Conservation (phyloP, 2,329 filamentous ascomycete species). For the Colletotrichum sp. region DNA sequence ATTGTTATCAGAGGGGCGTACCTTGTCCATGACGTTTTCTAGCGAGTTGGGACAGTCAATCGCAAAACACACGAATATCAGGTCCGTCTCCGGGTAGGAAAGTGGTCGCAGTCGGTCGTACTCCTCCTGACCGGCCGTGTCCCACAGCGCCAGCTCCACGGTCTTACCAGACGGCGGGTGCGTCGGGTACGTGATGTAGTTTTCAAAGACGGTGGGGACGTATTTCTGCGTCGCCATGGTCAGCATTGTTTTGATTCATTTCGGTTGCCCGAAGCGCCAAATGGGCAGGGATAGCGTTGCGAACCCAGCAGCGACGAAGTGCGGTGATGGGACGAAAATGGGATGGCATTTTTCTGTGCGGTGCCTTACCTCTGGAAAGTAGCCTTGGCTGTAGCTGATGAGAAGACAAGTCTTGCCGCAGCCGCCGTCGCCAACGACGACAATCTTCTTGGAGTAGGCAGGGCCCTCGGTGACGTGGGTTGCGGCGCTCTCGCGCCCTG, state of each 20-base stretch:
- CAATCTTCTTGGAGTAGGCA: conserved; percentile 97
- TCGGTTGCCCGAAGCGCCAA: neutral
- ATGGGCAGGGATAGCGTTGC: neutral
- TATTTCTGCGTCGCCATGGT: conserved; percentile 78
- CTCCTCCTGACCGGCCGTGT: conserved; percentile 97
- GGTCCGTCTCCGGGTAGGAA: conserved; percentile 96
- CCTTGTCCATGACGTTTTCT: conserved; percentile 99
- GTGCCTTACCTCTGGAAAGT: conserved; percentile 88
- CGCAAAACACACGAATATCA: conserved; percentile 98
- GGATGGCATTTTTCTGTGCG: neutral
- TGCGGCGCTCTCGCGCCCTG: conserved; percentile 76
- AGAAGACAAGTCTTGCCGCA: conserved; percentile 98
- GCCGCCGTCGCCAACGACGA: conserved; percentile 96
- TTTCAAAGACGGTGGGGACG: conserved; percentile 98
- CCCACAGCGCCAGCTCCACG: conserved; percentile 96
- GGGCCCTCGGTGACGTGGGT: conserved; percentile 91
- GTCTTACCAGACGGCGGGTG: conserved; percentile 90
- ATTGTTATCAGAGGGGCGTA: conserved; percentile 40
- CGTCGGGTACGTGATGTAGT: conserved; percentile 97
- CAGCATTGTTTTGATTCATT: conserved; percentile 8
- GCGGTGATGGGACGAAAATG: neutral
- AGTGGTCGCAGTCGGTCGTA: conserved; percentile 95
- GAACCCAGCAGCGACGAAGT: neutral
- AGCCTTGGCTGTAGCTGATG: conserved; percentile 98
- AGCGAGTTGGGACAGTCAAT: conserved; percentile 98